Evolutionary conservation across 306 rosid species (phyloP).

Genomic region (Biancaea sappan): DNA sequence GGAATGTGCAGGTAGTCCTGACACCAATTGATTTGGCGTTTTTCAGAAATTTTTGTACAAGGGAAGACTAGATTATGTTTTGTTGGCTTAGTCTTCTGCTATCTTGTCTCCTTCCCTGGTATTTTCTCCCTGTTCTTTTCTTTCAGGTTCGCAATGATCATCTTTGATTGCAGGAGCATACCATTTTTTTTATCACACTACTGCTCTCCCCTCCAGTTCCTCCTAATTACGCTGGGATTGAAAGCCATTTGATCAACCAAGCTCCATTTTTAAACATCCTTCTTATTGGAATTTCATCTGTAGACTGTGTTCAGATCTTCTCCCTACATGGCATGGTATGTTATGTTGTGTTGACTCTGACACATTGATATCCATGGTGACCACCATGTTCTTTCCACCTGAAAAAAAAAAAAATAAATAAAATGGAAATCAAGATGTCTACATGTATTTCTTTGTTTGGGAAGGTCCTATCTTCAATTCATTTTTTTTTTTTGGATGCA

Average conservation of each 20-base stretch:
- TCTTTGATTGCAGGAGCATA: slow-evolving; percentile 71
- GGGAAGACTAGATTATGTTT: neutral
- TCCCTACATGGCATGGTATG: slow-evolving; percentile 95
- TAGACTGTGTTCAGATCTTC: slow-evolving; percentile 81
- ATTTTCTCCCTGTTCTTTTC: slow-evolving; percentile 17
- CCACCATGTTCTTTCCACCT: neutral
- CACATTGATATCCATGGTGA: slow-evolving; percentile 1
- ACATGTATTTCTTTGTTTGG: neutral
- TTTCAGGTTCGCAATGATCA: slow-evolving; percentile 31
- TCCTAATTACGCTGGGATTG: slow-evolving; percentile 61
- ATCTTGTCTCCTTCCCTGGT: slow-evolving; percentile 22
- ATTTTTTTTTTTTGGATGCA: too few relatives aligned
- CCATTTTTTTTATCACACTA: slow-evolving; percentile 55
- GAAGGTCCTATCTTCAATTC: slow-evolving; percentile 23
- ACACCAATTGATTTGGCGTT: slow-evolving; percentile 12
- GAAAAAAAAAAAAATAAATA: neutral
- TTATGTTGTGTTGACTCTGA: slow-evolving; percentile 25
- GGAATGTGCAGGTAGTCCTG: slow-evolving; percentile 88
- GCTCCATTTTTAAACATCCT: slow-evolving; percentile 80
- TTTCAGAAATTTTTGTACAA: neutral
- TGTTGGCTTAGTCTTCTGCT: slow-evolving; percentile 18
- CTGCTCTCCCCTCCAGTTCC: slow-evolving; percentile 70
- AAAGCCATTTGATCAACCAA: slow-evolving; percentile 73
- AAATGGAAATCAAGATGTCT: neutral
- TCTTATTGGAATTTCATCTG: slow-evolving; percentile 72